Evolutionary conservation across 306 rosid species (phyloP), one percentile per base, ranked within the genome.

Genomic region (Sechiopsis laciniata): DNA sequence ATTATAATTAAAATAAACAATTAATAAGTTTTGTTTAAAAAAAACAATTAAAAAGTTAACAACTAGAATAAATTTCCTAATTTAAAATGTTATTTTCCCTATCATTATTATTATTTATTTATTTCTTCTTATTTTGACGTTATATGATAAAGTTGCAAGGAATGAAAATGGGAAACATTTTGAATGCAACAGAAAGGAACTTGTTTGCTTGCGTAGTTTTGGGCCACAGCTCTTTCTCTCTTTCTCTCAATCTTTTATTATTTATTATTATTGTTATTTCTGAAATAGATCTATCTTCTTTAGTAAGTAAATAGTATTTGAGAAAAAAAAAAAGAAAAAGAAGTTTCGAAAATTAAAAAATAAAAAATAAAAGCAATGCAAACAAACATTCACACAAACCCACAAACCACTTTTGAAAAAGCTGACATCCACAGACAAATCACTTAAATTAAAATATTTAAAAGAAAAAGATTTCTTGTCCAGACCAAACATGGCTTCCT

Each of bases 111-210:
- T 2, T 26, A 13, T 13, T 13, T 60, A 2, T 29, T 13, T 32
- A 32, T 24, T 26, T 13, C 29, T 60, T 60, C 19, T 26, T 60
- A 26, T 60, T 32, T 29, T 13, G 65, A 26, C 19, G 45, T 60
- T 60, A 13, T 60, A 24, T 58, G 24, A 12, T 58, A 58, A 58
- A 58, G 66, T 1, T 24, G 0, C 6, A 26, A 9, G 11, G 45
- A 60, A 60, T 13, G 45, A 60, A 60, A 60, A 60, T 60, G 66
- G 66, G n/a, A 59, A 59, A 59, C 65, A 59, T 59, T 26, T 21
- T 21, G 5, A 57, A 5, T 57, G 63, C 63, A 58, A 58, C 5
- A 58, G 15, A 21, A 9, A 57, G 14, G 14, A 10, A 1, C 15
- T 57, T 58, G 32, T 22, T 26, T 60, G 66, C 66, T 58, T 60